A percentile compares a stretch with the other conserved stretches of the same genome.
Conservation (phyloP, 306 rosid species). For the Quercus aquifolioides region DNA sequence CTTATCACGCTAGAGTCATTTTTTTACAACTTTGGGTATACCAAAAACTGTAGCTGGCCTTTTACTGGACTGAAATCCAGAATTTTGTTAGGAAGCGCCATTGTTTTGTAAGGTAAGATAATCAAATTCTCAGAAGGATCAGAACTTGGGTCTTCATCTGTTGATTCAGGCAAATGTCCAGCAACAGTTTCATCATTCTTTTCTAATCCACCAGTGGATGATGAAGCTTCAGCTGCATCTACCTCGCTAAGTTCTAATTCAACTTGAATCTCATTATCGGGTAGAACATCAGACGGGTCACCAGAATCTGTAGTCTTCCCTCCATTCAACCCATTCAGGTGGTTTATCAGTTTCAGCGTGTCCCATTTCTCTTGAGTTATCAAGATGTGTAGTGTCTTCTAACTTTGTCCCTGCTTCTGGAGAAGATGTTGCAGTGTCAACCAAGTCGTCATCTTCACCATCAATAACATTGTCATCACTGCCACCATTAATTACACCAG, state of each 20-base stretch:
- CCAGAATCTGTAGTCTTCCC: conserved; percentile 78
- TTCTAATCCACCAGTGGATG: conserved; percentile 34
- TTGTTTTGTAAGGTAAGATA: neutral
- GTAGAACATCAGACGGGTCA: conserved; percentile 52
- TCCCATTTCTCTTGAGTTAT: conserved; percentile 20
- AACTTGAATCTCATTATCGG: conserved; percentile 55
- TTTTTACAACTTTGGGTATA: neutral
- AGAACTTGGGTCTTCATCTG: conserved; percentile 16
- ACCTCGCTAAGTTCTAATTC: conserved; percentile 29
- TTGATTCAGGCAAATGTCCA: conserved; percentile 31
- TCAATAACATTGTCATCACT: conserved; percentile 49
- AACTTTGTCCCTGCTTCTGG: conserved; percentile 48
- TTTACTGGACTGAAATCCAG: neutral
- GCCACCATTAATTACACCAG: conserved; percentile 29
- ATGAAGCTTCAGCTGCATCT: conserved; percentile 41
- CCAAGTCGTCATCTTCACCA: conserved; percentile 78
- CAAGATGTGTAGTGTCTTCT: conserved; percentile 18
- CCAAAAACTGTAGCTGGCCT: neutral
- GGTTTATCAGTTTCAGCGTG: conserved; percentile 70
- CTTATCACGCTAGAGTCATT: neutral
- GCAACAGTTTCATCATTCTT: conserved; percentile 29
- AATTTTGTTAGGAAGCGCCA: neutral
- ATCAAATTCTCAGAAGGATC: conserved; percentile 23
- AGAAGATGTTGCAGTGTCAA: conserved; percentile 77
- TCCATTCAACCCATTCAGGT: conserved; percentile 98